Evolutionary conservation across 352 stramenopile genomes (phyloP).

Genomic region (Phytophthora tentaculata): DNA sequence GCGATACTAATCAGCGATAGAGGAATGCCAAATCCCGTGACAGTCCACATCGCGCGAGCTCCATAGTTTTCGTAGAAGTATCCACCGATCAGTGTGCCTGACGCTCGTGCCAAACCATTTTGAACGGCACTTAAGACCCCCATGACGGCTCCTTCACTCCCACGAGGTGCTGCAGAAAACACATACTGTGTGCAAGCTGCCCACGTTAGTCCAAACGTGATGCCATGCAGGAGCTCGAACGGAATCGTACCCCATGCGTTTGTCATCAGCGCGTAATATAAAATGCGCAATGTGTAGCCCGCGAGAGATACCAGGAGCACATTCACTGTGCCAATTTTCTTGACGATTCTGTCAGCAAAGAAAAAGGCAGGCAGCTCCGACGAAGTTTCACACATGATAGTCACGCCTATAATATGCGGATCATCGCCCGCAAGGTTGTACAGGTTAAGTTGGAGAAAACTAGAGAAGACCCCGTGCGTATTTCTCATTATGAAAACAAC

Average conservation of each 20-base stretch:
- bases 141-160: conserved; percentile 73
- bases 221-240: conserved; percentile 78
- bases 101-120: conserved; percentile 64
- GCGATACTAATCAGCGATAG: conserved; percentile 63
- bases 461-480: conserved; percentile 77
- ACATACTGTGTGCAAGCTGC: conserved; percentile 76
- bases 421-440: conserved; percentile 79
- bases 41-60: conserved; percentile 67
- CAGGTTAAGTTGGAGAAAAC: conserved; percentile 78
- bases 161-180: conserved; percentile 58
- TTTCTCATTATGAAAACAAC: conserved; percentile 79
- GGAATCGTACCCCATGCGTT: conserved; percentile 78
- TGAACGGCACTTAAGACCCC: conserved; percentile 74
- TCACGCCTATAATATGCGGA: conserved; percentile 73
- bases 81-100: conserved; percentile 69
- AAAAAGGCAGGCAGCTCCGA: conserved; percentile 85
- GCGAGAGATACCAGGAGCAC: conserved; percentile 69
- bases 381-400: conserved; percentile 74
- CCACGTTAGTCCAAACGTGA: conserved; percentile 76
- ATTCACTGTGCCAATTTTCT: conserved; percentile 67
- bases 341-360: conserved; percentile 71
- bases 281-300: conserved; percentile 66
- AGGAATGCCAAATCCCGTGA: conserved; percentile 66
- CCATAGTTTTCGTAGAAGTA: conserved; percentile 81
- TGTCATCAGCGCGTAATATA: conserved; percentile 75